Evolutionary conservation across 140 eudicot genomes (phyloP), one percentile per base, ranked within the genome.

Genomic region (Stevia rebaudiana): DNA sequence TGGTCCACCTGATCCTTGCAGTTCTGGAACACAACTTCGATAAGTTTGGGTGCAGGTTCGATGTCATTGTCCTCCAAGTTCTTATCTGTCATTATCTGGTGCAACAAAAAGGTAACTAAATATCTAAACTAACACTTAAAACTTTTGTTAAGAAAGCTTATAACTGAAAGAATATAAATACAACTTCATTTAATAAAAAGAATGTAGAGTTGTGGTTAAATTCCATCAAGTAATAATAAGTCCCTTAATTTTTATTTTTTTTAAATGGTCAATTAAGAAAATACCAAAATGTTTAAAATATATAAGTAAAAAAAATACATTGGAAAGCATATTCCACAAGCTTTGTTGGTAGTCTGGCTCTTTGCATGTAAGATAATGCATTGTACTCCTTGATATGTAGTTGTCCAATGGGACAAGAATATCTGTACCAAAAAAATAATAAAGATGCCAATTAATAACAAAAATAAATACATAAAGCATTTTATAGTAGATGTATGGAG

Each of bases 281-380:
- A 23, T 12, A 52, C 11, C 12, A 53, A 13, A 13, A 30, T 54
- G 61, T 13, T 28, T 3, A 11, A 10, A 4, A 65, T 47, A 51
- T 8, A 66, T 37, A 22, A 17, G 10, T 35, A 55, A 70, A 86
- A 76, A 55, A 70, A 86, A 76, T 71, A 89, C 95, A 21, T 84
- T 70, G 50, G 97, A 89, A 46, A 89, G 76, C 85, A 81, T 77
- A 67, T 76, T 83, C 95, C 94, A 89, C 49, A 89, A 83, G 58
- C 97, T 89, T 74, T 83, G 92, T 75, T 83, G 97, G 77, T 86
- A 89, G 74, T 89, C 89, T 62, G 97, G 97, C 48, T 83, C 92
- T 76, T 89, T 86, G 80, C 92, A 89, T 8, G 89, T 67, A 50
- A 89, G 82, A 63, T 79, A 89, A 65, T 86, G 97, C 50, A 72